phyloP scores from a whole-genome alignment of 2,329 filamentous ascomycete genomes.

The Cordyceps farinosa region DNA sequence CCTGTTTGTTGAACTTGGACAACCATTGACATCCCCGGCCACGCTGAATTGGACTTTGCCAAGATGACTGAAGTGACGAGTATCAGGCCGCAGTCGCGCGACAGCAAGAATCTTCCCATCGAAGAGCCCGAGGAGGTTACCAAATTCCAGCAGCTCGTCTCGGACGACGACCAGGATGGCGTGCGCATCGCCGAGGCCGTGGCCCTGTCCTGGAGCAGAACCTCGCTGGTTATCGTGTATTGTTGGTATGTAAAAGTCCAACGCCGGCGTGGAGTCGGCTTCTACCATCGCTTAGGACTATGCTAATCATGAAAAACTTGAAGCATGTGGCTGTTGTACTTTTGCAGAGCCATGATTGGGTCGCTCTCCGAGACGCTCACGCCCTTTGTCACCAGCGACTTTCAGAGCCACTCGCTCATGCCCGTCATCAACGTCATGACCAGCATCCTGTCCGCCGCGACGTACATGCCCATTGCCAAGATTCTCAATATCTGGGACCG shows the following conservation, averaged over 20 bases:
- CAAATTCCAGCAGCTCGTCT: background rate
- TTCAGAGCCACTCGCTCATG: slow-evolving; percentile 16
- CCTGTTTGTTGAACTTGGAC: background rate
- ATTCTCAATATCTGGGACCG: slow-evolving; percentile 38
- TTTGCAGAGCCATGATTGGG: slow-evolving; percentile 15
- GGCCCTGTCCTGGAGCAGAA: slow-evolving; percentile 24
- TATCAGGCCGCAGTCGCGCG: background rate
- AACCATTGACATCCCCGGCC: background rate
- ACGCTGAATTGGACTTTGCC: background rate
- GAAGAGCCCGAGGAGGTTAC: slow-evolving; percentile 14
- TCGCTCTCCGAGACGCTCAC: slow-evolving; percentile 1
- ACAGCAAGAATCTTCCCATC: background rate
- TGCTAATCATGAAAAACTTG: background rate
- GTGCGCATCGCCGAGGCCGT: slow-evolving; percentile 25
- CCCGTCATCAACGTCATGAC: slow-evolving; percentile 37
- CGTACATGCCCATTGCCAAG: slow-evolving; percentile 35
- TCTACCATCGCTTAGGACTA: no score
- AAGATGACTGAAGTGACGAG: slow-evolving; percentile 1
- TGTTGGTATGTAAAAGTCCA: slow-evolving; percentile 12
- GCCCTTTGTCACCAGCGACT: slow-evolving; percentile 10
- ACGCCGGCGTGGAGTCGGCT: background rate
- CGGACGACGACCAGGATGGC: slow-evolving; percentile 22
- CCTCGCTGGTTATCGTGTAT: slow-evolving; percentile 22
- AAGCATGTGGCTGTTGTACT: slow-evolving; percentile 20
- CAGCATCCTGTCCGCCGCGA: slow-evolving; percentile 28